phyloP scores from a whole-genome alignment of 2,329 filamentous ascomycete genomes.

The Alternaria incomplexa region DNA sequence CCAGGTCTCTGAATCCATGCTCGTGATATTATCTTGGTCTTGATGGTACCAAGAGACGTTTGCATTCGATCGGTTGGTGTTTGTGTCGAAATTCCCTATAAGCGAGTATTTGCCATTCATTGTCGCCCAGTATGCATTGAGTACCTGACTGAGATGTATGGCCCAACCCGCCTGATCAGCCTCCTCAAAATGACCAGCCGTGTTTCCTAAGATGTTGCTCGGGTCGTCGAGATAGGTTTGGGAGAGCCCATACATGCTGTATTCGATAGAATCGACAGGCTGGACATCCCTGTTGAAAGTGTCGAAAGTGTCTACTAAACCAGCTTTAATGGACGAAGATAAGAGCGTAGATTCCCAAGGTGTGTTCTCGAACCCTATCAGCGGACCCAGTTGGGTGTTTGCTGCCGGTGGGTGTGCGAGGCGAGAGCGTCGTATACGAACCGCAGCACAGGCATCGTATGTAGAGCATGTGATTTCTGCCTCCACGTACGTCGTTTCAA shows the following conservation, averaged over 20 bases:
- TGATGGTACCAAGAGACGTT: background rate
- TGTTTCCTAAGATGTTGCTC: background rate
- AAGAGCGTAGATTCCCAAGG: too few species aligned
- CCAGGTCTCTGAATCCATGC: too few species aligned
- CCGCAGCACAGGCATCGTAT: background rate
- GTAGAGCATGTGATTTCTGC: background rate
- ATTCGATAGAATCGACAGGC: too few species aligned
- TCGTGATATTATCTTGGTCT: background rate
- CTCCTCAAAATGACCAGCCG: background rate
- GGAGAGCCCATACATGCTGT: too few species aligned
- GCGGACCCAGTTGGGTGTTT: background rate
- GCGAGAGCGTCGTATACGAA: background rate
- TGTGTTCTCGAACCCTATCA: too few species aligned
- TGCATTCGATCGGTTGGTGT: background rate
- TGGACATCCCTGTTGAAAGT: too few species aligned
- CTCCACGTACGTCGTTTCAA: background rate
- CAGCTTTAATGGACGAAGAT: too few species aligned
- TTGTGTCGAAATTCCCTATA: background rate
- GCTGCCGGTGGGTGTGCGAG: background rate
- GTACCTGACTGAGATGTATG: background rate
- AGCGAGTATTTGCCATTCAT: background rate
- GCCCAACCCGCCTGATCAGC: too few species aligned
- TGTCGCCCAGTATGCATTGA: background rate
- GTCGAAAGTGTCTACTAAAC: too few species aligned
- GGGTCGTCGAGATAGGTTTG: background rate